Evolutionary conservation across 2,329 filamentous ascomycete species (phyloP), one percentile per base, ranked within the genome.

Genomic region (Colletotrichum truncatum): DNA sequence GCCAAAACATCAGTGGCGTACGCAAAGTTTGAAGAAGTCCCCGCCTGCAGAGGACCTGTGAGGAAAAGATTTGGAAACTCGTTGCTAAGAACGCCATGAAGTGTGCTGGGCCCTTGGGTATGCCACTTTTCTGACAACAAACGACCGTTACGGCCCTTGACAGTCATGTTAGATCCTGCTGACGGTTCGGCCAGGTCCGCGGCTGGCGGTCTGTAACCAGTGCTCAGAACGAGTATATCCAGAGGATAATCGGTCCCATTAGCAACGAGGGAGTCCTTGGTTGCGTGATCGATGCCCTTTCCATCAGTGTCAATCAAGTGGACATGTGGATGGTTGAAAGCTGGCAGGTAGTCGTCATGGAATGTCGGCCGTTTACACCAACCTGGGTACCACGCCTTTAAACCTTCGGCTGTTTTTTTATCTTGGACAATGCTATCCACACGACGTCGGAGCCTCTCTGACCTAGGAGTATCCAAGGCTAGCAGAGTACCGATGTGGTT

Each of bases 321-420:
- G 4, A 91, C 88, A 69, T 88, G 84, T 0, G 80, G 74, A 28
- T 71, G 72, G 74, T 91, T 91, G 81, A 91, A 91, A 0, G 83
- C 69, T 3, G 79, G 71, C 0, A 91, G 80, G 69, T 88, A 90
- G 5, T 83, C 80, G 69, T 90, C 86, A 73, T 87, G 86, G 74
- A 89, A 90, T 39, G 79, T 83, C 0, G 88, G 87, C 0, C 89
- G 82, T 73, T 91, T 91, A 78, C 89, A 91, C 82, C 85, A 89
- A 0, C 76, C 75, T 0, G 85, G 82, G 70, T 90, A 91, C 85
- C 85, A 89, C 0, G 87, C 78, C 70, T 87, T 86, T 6, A 90
- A 79, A 3, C 74, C 79, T 26, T 80, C 79, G 0, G 88, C 87
- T 0, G 82, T 86, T 2, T 73, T 74, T 10, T 74, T 73, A 68